A percentile compares a stretch with the other conserved stretches of the same genome.
phyloP scores from a whole-genome alignment of 129 eudicot genomes.

The Flaveria linearis region DNA sequence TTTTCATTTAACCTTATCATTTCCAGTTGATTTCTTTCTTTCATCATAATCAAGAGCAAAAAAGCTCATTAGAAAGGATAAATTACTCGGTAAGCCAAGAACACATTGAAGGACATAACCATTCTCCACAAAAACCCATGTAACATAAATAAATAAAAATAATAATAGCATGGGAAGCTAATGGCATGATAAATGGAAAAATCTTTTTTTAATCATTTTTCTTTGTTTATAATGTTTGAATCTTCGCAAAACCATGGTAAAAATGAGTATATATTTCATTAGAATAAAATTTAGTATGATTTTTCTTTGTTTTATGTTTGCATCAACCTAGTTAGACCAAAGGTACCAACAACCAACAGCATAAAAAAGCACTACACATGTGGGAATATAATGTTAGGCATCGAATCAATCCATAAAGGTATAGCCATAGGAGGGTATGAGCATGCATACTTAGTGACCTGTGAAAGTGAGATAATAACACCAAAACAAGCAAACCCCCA shows the following conservation, averaged over 20 bases:
- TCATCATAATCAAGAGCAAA: not conserved
- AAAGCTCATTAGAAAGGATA: not conserved
- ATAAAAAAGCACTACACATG: not conserved
- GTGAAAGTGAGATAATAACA: not conserved
- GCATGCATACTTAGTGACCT: not conserved
- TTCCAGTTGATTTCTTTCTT: not conserved
- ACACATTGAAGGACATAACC: not conserved
- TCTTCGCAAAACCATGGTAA: not conserved
- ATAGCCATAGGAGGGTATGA: constrained; percentile 1
- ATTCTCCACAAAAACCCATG: not conserved
- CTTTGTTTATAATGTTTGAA: not conserved
- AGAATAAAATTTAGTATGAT: not conserved
- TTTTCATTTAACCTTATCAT: not conserved
- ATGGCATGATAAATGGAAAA: not conserved
- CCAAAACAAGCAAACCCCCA: not conserved
- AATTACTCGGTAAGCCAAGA: not conserved
- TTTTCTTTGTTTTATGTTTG: too few relatives aligned
- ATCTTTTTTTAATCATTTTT: not conserved
- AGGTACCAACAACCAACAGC: constrained; percentile 5
- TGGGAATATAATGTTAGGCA: not conserved
- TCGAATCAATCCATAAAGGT: not conserved
- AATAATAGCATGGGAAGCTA: not conserved
- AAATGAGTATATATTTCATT: not conserved
- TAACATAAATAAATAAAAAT: not conserved
- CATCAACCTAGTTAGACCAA: constrained; percentile 5